These are phyloP conservation scores for Blastobotrys indianensis DNA, from an alignment of 1,139 yeast genomes.

Conservation along the genomic window DNA sequence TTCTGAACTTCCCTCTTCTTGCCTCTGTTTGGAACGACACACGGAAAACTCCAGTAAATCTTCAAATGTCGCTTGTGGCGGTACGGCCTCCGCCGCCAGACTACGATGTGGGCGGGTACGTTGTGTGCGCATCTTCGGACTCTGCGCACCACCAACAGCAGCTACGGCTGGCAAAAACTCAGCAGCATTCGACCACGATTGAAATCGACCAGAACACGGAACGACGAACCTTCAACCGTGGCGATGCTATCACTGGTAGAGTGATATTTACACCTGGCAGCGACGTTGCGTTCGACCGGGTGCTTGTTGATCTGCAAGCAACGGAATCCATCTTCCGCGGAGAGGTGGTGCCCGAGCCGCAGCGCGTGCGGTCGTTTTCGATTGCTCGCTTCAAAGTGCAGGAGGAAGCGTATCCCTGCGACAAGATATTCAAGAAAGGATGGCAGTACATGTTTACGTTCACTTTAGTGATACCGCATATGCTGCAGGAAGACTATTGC, in stretches of 20 bases:
- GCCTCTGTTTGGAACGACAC: background rate
- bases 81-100: slow-evolving; percentile 2
- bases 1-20: background rate
- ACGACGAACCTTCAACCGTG: slow-evolving; percentile 7
- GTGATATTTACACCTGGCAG: slow-evolving; percentile 5
- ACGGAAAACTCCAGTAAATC: background rate
- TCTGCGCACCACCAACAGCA: background rate
- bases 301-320: slow-evolving; percentile 11
- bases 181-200: background rate
- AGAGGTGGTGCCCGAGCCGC: slow-evolving; percentile 3
- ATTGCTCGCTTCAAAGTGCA: slow-evolving; percentile 18
- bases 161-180: background rate
- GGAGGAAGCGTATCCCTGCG: slow-evolving; percentile 17
- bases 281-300: slow-evolving; percentile 9
- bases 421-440: slow-evolving; percentile 16
- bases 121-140: background rate
- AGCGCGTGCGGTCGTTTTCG: slow-evolving; percentile 7
- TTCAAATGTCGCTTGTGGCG: background rate
- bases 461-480: slow-evolving; percentile 19
- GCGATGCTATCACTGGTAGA: slow-evolving; percentile 13
- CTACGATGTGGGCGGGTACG: background rate
- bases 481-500: slow-evolving; percentile 7
- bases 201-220: slow-evolving; percentile 7
- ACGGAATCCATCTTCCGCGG: slow-evolving; percentile 7
- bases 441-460: slow-evolving; percentile 17